A percentile compares a stretch with the other conserved stretches of the same genome.
Evolutionary conservation across 305 asterid genomes (phyloP).

Genomic region (Ajuga reptans): DNA sequence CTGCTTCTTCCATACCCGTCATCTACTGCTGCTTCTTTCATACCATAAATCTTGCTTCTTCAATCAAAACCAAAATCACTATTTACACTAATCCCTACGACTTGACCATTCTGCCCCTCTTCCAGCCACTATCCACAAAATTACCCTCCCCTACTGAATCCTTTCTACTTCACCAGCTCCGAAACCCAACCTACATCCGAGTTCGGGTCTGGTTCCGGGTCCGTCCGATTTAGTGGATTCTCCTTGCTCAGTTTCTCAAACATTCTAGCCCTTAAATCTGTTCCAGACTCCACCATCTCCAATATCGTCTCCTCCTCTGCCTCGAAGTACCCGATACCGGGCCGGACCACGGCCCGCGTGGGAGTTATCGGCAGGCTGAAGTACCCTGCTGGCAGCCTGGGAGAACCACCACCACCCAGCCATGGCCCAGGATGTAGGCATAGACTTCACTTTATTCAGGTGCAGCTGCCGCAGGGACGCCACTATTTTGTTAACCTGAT

Average conservation of each 20-base stretch:
- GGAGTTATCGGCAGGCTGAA: slow-evolving; percentile 41
- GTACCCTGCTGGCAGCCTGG: slow-evolving; percentile 34
- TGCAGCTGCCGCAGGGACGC: slow-evolving; percentile 55
- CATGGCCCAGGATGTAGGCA: slow-evolving; percentile 41
- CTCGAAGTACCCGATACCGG: slow-evolving; percentile 31
- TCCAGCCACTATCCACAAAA: slow-evolving; percentile 14
- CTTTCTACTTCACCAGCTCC: slow-evolving; percentile 38
- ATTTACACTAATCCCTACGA: too few species aligned
- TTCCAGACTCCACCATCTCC: slow-evolving; percentile 46
- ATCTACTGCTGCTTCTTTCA: too few species aligned
- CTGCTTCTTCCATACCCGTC: too few species aligned
- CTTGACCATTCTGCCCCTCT: too few species aligned
- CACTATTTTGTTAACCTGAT: slow-evolving; percentile 40
- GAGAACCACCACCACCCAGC: slow-evolving; percentile 32
- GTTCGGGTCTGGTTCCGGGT: slow-evolving; percentile 23
- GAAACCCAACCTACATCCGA: slow-evolving; percentile 71
- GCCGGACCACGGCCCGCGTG: slow-evolving; percentile 22
- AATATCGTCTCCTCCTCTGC: slow-evolving; percentile 25
- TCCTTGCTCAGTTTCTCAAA: slow-evolving; percentile 48
- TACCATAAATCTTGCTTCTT: too few species aligned
- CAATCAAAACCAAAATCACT: too few species aligned
- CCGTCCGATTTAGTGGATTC: slow-evolving; percentile 40
- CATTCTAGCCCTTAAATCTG: slow-evolving; percentile 42
- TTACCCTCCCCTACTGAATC: not conserved
- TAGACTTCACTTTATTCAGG: slow-evolving; percentile 45